Percentiles rank a stretch among this genome's conserved stretches.
Conservation (phyloP, 2,329 filamentous ascomycete species). For the Huntiella savannae region DNA sequence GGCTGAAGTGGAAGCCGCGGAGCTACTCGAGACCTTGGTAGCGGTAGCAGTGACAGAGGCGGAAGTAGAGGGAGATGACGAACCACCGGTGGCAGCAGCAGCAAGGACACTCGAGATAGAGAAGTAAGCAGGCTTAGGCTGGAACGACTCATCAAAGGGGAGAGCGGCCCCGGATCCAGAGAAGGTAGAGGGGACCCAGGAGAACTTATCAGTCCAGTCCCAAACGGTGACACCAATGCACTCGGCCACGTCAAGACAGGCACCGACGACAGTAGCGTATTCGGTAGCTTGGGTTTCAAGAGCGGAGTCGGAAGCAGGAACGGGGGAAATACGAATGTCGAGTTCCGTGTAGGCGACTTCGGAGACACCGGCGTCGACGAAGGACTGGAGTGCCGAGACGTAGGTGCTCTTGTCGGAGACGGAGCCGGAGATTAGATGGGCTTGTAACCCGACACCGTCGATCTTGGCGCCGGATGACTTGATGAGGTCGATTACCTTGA, state of each 20-base stretch:
- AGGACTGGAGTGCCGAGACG: constrained; percentile 24
- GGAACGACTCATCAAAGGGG: constrained; percentile 24
- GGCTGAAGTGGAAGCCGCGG: background rate
- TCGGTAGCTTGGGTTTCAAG: constrained; percentile 17
- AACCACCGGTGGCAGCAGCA: constrained; percentile 12
- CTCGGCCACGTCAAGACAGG: constrained; percentile 16
- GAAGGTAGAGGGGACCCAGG: constrained; percentile 25
- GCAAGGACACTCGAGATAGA: constrained; percentile 20
- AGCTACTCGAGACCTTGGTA: background rate
- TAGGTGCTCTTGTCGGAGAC: constrained; percentile 25
- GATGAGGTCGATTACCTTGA: constrained; percentile 27
- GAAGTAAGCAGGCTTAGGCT: constrained; percentile 24
- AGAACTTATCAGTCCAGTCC: constrained; percentile 21
- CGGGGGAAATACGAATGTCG: constrained; percentile 25
- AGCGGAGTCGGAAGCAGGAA: constrained; percentile 16
- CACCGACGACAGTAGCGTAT: constrained; percentile 16
- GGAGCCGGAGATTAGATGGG: constrained; percentile 37
- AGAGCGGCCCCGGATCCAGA: constrained; percentile 22
- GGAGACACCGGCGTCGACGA: constrained; percentile 22
- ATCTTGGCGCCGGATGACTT: constrained; percentile 33
- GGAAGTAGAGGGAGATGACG: constrained; percentile 13
- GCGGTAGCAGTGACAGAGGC: background rate
- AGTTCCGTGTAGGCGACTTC: constrained; percentile 37
- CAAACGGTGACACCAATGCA: constrained; percentile 20
- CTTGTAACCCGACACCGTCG: constrained; percentile 43